Base-by-base conservation (phyloP, 805 yeast genomes). In the Monosporozyma siamensis region DNA sequence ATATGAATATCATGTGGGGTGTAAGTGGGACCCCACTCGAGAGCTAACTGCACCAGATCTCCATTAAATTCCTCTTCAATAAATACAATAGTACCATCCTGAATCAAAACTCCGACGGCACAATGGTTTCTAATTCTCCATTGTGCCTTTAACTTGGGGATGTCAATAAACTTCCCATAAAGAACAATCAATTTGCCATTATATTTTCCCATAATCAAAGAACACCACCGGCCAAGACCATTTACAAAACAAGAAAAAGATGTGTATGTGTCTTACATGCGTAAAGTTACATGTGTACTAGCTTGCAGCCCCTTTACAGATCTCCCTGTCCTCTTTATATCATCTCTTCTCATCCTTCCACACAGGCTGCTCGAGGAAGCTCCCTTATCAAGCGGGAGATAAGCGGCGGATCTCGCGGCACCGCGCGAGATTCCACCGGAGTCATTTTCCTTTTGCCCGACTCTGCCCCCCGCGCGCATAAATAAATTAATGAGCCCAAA, bases 111-210 rank as follows among this genome's bases (percentile, higher is more conserved):
- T 2, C 31, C 39, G 35, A 25, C 31, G 10, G 24, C 34, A 23
- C n/a, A 74, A 40, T 70, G 58, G 15, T 71, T 65, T 17, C 77
- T 57, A 29, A 82, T 69, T 49, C 85, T 77, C 17, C 35, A 17
- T 3, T 88, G 54, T 17, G 64, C 56, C 1, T 78, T 80, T 14
- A 83, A 56, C 1, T 40, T 47, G 1, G 92, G 88, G 0, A 90
- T 78, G 58, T 86, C 92, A 9, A 81, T 72, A 45, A 84, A 70
- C 1, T 88, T 79, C 4, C 94, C 95, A 49, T 69, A 70, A 60
- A 74, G 81, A 3, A 38, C 29, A 18, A 35, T 22, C 27, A 46
- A 32, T 18, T 34, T 37, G 20, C 17, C 7, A 29, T 9, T 7
- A 6, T 26, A 35, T 17, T 35, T 15, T n/a, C 12, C 18, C 18